Conservation (phyloP, 306 rosid genomes). For the Begonia fuchsioides region DNA sequence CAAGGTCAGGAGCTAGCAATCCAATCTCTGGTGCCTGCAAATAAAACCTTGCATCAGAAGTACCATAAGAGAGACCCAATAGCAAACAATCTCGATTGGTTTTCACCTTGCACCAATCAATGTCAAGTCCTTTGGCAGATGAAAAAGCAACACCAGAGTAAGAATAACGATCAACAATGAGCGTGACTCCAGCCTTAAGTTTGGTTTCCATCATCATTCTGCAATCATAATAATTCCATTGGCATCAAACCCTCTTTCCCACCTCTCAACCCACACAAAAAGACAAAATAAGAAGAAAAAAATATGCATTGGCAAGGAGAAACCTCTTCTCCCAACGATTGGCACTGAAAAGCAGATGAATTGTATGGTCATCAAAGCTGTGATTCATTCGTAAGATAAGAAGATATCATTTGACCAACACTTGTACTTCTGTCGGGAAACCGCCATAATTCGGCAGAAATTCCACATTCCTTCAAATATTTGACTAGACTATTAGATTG, state of each 20-base stretch:
- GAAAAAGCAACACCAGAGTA: constrained; percentile 95
- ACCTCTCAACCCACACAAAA: too few species aligned
- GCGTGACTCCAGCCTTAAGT: constrained; percentile 65
- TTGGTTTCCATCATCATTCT: constrained; percentile 81
- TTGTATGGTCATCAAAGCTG: constrained; percentile 70
- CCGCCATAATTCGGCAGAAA: constrained; percentile 60
- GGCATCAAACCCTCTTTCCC: too few species aligned
- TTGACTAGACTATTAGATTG: constrained; percentile 57
- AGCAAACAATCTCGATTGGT: not conserved
- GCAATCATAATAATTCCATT: not conserved
- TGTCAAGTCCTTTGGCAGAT: constrained; percentile 68
- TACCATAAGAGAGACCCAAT: constrained; percentile 2
- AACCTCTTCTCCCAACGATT: constrained; percentile 98
- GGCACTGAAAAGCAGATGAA: constrained; percentile 90
- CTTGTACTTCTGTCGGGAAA: constrained; percentile 78
- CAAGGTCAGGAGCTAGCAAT: constrained; percentile 66
- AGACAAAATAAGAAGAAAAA: not conserved
- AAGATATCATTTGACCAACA: constrained; percentile 81
- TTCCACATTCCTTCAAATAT: constrained; percentile 51
- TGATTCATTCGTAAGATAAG: constrained; percentile 65
- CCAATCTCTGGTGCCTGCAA: constrained; percentile 83
- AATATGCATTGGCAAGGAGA: not conserved
- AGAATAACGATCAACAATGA: constrained; percentile 90
- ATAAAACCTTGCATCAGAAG: constrained; percentile 7
- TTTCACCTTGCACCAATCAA: constrained; percentile 85